A percentile compares a stretch with the other conserved stretches of the same genome.
Conservation (phyloP, 495 filamentous ascomycete species). For the Achaetomiella virescens region DNA sequence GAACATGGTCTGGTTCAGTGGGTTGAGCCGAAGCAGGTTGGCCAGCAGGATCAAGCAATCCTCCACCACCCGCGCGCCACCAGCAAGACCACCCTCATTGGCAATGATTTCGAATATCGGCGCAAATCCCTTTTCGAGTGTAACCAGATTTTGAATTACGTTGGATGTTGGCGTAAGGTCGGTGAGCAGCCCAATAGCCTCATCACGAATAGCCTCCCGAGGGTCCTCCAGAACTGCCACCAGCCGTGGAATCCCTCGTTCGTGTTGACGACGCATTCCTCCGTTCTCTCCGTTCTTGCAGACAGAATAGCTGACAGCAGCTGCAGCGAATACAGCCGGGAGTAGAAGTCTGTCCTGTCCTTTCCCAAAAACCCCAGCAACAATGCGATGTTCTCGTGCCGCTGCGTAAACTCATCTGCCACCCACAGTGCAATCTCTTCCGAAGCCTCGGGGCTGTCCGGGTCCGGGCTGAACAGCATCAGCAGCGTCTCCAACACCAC, state of each 20-base stretch:
- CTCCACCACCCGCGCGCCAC: slow-evolving; percentile 86
- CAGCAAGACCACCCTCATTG: slow-evolving; percentile 70
- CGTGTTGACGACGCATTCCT: slow-evolving; percentile 86
- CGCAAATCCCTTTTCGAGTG: slow-evolving; percentile 90
- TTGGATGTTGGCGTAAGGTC: slow-evolving; percentile 46
- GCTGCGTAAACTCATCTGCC: slow-evolving; percentile 96
- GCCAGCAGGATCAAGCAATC: slow-evolving; percentile 91
- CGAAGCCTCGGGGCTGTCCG: slow-evolving; percentile 75
- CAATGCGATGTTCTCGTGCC: slow-evolving; percentile 94
- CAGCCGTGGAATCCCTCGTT: slow-evolving; percentile 83
- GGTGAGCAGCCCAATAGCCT: slow-evolving; percentile 47
- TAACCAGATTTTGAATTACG: slow-evolving; percentile 86
- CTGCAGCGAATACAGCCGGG: slow-evolving; percentile 85
- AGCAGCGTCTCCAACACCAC: slow-evolving; percentile 89
- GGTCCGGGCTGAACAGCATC: slow-evolving; percentile 70
- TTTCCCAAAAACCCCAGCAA: slow-evolving; percentile 78
- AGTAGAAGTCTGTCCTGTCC: slow-evolving; percentile 84
- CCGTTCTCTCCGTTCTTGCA: slow-evolving; percentile 88
- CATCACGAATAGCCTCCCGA: slow-evolving; percentile 85
- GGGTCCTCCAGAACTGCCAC: slow-evolving; percentile 77
- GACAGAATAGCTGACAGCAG: slow-evolving; percentile 78
- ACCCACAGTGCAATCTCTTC: slow-evolving; percentile 96
- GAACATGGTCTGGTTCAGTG: slow-evolving; percentile 90
- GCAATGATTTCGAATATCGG: slow-evolving; percentile 75
- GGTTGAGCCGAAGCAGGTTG: slow-evolving; percentile 82